These are phyloP conservation scores for Maudiozyma humilis DNA, from an alignment of 1,139 yeast species.

Conservation along the genomic window DNA sequence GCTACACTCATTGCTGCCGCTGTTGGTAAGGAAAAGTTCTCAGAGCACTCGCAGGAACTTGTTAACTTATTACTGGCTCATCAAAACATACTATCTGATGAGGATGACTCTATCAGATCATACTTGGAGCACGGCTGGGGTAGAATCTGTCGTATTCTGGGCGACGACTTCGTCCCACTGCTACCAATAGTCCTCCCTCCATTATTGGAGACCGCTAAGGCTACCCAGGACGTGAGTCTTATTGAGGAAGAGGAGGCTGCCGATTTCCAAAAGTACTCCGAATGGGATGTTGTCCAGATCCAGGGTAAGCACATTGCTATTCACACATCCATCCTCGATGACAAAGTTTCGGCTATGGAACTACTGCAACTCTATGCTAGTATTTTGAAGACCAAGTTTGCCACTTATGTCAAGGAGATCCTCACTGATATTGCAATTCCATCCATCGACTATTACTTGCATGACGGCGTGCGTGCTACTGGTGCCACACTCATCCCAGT, in stretches of 20 bases:
- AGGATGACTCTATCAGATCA: slow-evolving; percentile 79
- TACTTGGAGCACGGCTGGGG: slow-evolving; percentile 96
- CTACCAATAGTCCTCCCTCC: slow-evolving; percentile 88
- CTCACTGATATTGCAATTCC: slow-evolving; percentile 77
- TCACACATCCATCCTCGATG: slow-evolving; percentile 86
- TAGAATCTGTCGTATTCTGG: slow-evolving; percentile 77
- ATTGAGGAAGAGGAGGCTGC: slow-evolving; percentile 86
- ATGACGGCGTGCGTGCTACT: slow-evolving; percentile 88
- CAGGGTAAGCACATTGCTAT: slow-evolving; percentile 93
- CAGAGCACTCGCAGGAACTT: slow-evolving; percentile 66
- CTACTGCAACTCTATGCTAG: slow-evolving; percentile 80
- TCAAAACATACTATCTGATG: slow-evolving; percentile 49
- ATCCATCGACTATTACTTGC: slow-evolving; percentile 81
- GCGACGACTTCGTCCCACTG: slow-evolving; percentile 80
- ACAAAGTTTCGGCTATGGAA: slow-evolving; percentile 87
- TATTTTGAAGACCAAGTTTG: slow-evolving; percentile 73
- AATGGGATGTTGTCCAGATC: slow-evolving; percentile 89
- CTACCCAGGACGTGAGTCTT: slow-evolving; percentile 79
- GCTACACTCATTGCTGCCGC: slow-evolving; percentile 90
- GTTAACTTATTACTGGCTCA: slow-evolving; percentile 66
- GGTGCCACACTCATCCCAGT: slow-evolving; percentile 82
- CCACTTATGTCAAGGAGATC: slow-evolving; percentile 73
- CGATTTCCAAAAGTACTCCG: slow-evolving; percentile 73
- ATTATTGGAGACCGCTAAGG: slow-evolving; percentile 72
- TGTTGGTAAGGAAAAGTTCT: slow-evolving; percentile 88